Conservation (phyloP, 805 yeast species). For the Phaffomyces antillensis region DNA sequence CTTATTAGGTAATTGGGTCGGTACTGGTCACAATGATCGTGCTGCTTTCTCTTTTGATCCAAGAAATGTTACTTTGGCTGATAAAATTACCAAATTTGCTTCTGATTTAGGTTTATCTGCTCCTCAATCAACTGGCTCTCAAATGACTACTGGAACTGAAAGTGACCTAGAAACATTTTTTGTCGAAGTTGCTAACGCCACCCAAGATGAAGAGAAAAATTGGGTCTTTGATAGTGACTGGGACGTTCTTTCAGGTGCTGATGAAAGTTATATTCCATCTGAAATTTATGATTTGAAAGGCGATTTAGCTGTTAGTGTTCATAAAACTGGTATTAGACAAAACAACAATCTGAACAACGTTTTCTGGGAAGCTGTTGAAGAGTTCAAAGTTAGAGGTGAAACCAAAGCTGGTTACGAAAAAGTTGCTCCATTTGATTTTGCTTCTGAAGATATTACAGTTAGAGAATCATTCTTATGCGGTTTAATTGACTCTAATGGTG, state of each 20-base stretch:
- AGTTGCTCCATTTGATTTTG: conserved; percentile 28
- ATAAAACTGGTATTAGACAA: background rate
- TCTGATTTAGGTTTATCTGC: conserved; percentile 2
- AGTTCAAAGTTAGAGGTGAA: conserved; percentile 13
- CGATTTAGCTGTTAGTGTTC: background rate
- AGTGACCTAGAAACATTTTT: too few relatives aligned
- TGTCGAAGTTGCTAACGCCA: too few relatives aligned
- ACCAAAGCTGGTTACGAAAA: conserved; percentile 14
- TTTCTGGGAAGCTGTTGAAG: conserved; percentile 25
- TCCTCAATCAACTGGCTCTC: too few relatives aligned
- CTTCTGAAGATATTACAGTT: conserved; percentile 30
- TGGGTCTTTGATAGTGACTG: conserved; percentile 8
- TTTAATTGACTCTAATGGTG: conserved; percentile 34
- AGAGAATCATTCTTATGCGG: conserved; percentile 41
- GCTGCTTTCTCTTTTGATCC: conserved; percentile 27
- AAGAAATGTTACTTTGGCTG: conserved; percentile 20
- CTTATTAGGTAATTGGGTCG: conserved; percentile 36
- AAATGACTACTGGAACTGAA: too few relatives aligned
- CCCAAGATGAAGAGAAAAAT: too few relatives aligned
- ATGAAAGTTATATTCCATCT: conserved; percentile 3
- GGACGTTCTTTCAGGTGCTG: conserved; percentile 18
- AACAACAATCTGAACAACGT: conserved; percentile 11
- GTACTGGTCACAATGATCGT: conserved; percentile 26
- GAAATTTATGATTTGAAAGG: background rate
- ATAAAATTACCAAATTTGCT: conserved; percentile 21